Evolutionary conservation across 2,329 filamentous ascomycete species (phyloP), one percentile per base, ranked within the genome.

Genomic region (Fusarium tanahbumbuense): DNA sequence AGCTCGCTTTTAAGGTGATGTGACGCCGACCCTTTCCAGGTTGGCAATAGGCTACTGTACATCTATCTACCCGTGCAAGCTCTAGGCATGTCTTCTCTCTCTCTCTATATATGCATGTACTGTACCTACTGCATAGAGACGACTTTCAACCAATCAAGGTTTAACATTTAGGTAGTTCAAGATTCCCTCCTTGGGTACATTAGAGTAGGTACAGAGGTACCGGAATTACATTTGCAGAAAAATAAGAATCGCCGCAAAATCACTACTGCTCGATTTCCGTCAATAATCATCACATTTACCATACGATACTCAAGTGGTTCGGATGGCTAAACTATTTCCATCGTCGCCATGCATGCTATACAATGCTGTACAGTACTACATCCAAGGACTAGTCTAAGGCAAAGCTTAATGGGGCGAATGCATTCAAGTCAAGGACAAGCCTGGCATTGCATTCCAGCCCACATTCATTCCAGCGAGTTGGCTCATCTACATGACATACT

Each of bases 401-500:
- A 20, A 53, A 41, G n/a, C 32, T 41, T 42, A 34, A 53, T 42
- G 23, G 18, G 49, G n/a, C 32, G 23, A 60, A 65, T 40, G 28
- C 46, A 41, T 48, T 49, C n/a, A 72, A 49, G 56, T 57, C 49
- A 62, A 66, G 44, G 56, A 57, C 41, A 45, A 48, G 32, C 30
- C 48, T 52, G 25, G 52, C 65, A 68, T 74, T 73, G 52, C 63
- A 68, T 74, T 73, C 65, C 72, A 73, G 34, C 50, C 40, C 45
- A 48, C 57, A 30, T 60, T 44, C 73, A 75, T 75, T 74, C 73
- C 71, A 74, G 55, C 60, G 54, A 46, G 53, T 57, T 71, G 67
- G 70, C 67, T 68, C 60, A 71, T 41, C 28, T 54, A 66, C 57
- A 44, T 20, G 16, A 28, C 18, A 23, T 25, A 53, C 49, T 53